A percentile compares a stretch with the other conserved stretches of the same genome.
phyloP scores from a whole-genome alignment of 2,329 filamentous ascomycete genomes.

The Scleromitrula shiraiana region DNA sequence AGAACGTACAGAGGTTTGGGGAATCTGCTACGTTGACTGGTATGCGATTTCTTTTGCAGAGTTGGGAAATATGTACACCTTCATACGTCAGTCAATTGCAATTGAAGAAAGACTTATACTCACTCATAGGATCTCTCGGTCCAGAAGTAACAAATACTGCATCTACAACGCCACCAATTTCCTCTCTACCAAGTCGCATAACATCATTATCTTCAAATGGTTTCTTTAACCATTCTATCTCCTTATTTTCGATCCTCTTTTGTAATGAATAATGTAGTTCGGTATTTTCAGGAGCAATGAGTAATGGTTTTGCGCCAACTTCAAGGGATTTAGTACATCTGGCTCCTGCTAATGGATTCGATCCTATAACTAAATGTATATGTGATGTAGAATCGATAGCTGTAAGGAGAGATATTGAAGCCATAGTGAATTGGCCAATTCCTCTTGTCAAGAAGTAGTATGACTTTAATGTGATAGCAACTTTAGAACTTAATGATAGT shows the following conservation, averaged over 20 bases:
- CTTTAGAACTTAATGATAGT: not conserved
- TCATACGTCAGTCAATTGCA: not conserved
- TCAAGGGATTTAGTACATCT: constrained; percentile 73
- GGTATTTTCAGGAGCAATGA: constrained; percentile 62
- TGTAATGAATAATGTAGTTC: constrained; percentile 51
- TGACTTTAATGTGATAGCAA: not conserved
- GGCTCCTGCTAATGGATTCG: constrained; percentile 78
- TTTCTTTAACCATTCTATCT: constrained; percentile 58
- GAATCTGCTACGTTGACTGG: constrained; percentile 90
- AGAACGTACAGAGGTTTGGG: constrained; percentile 80
- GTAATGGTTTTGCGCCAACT: constrained; percentile 71
- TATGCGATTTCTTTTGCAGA: constrained; percentile 74
- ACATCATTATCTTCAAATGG: constrained; percentile 65
- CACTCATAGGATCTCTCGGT: constrained; percentile 38
- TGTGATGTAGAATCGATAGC: constrained; percentile 62
- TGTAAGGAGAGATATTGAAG: constrained; percentile 51
- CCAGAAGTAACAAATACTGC: constrained; percentile 77
- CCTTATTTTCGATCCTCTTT: constrained; percentile 56
- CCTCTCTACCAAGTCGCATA: constrained; percentile 66
- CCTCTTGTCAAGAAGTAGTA: not conserved
- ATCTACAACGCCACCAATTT: constrained; percentile 74
- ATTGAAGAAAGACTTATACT: constrained; percentile 4
- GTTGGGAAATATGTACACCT: constrained; percentile 60
- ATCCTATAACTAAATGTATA: constrained; percentile 78
- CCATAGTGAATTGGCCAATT: constrained; percentile 13